Evolutionary conservation across 2,329 filamentous ascomycete species (phyloP).

Genomic region (Xylariaceae sp.): DNA sequence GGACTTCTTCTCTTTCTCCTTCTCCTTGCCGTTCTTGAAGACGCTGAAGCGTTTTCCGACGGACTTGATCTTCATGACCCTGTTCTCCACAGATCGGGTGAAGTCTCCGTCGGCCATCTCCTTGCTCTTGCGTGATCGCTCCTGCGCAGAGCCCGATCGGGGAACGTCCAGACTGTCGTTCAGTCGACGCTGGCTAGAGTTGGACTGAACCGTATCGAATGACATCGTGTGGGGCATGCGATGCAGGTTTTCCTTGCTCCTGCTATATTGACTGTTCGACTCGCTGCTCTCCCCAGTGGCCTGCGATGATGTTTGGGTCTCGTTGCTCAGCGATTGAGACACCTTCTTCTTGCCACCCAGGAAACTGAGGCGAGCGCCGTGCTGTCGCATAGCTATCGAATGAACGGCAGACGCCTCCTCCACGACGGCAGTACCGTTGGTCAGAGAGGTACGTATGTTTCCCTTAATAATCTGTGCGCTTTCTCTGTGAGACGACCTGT

Average conservation of each 20-base stretch:
- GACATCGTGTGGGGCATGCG: constrained; percentile 44
- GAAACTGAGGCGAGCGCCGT: constrained; percentile 53
- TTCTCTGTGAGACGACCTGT: constrained; percentile 32
- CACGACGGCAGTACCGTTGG: constrained; percentile 31
- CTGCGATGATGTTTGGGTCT: constrained; percentile 24
- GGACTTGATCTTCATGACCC: constrained; percentile 50
- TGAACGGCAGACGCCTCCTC: constrained; percentile 49
- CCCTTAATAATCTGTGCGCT: constrained; percentile 19
- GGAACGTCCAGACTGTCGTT: constrained; percentile 23
- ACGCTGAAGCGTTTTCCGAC: constrained; percentile 75
- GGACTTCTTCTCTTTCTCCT: constrained; percentile 66
- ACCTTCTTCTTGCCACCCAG: constrained; percentile 50
- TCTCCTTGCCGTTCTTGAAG: constrained; percentile 57
- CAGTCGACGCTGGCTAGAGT: constrained; percentile 15
- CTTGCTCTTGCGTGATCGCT: constrained; percentile 29
- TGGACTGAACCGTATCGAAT: constrained; percentile 26
- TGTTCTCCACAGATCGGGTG: constrained; percentile 32
- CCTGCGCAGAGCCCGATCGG: constrained; percentile 21
- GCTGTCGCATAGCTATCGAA: constrained; percentile 47
- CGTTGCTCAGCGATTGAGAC: constrained; percentile 27
- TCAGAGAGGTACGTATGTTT: constrained; percentile 19
- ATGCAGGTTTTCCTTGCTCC: constrained; percentile 35
- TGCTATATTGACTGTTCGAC: constrained; percentile 32
- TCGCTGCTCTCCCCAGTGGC: constrained; percentile 30
- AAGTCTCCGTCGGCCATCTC: constrained; percentile 28